Base-by-base conservation (phyloP, 2,329 filamentous ascomycete genomes). In the Trichoderma hamatum region DNA sequence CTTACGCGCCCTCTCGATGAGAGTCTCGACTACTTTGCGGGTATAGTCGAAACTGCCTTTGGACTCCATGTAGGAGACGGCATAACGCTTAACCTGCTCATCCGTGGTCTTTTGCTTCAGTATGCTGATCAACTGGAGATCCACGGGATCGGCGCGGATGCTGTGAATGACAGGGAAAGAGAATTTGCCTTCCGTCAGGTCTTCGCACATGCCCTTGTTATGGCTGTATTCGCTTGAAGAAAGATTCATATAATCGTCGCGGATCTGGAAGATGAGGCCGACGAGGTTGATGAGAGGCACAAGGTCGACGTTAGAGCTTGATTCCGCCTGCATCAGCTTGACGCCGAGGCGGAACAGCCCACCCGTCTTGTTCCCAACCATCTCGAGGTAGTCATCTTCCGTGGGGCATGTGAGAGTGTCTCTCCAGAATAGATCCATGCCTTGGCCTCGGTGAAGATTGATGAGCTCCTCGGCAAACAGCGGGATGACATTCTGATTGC, bases 101-200 rank as follows among this genome's bases (percentile, higher is more conserved):
- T 97, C 92, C 24, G 85, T 87, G 1, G 94, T 94, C 81, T 94
- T 95, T 80, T 97, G 94, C 80, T 93, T 93, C 52, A 98, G 84
- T 68, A 98, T 97, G 77, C 96, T 97, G 79, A 97, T 87, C 67
- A 99, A 86, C 75, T 96, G 90, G 73, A 92, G 84, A 77, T 94
- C 92, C 34, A 83, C 81, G 21, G 88, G 92, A 77, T 94, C 88
- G 70, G 90, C 83, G 70, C 92, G 92, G 74, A 98, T 96, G 78
- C 92, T 91, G 82, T 98, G 95, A 75, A 98, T 97, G 75, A 98
- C 90, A 51, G 94, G 94, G 78, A 97, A 97, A 30, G 91, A 95
- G 83, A 97, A 97, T 84, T 98, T 98, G 72, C 95, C 95, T 82
- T 98, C 96, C 1, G 94, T 97, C 74, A 98, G 82, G 80, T 98